Evolutionary conservation across 2,329 filamentous ascomycete genomes (phyloP).

Genomic region (Penicillium concentricum): DNA sequence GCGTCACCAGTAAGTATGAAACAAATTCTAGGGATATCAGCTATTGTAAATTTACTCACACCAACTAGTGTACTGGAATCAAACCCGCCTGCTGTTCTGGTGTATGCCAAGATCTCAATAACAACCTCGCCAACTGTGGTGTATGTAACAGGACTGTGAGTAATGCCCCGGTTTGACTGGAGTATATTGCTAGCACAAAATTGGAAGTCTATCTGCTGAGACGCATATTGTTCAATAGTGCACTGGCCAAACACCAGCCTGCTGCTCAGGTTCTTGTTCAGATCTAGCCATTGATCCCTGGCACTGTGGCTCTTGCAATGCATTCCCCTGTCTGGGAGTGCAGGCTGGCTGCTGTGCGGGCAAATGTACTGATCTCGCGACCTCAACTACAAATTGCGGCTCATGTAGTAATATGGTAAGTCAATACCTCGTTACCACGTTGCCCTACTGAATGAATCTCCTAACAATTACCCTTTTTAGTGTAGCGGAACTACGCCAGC

Average conservation of each 20-base stretch:
- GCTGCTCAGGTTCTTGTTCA: slow-evolving; percentile 12
- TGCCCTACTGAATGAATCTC: background rate
- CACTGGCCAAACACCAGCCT: slow-evolving; percentile 7
- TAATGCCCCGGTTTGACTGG: background rate
- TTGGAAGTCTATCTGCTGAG: background rate
- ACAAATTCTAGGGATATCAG: background rate
- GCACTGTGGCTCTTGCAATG: slow-evolving; percentile 11
- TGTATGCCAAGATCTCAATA: slow-evolving; percentile 13
- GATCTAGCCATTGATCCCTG: slow-evolving; percentile 3
- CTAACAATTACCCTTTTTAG: background rate
- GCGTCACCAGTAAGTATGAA: background rate
- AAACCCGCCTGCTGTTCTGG: slow-evolving; percentile 15
- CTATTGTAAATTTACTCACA: background rate
- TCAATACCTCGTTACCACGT: background rate
- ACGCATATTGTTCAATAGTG: background rate
- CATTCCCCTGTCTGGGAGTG: slow-evolving; percentile 6
- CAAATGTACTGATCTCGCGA: slow-evolving; percentile 9
- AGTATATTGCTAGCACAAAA: background rate
- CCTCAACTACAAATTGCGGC: slow-evolving; percentile 10
- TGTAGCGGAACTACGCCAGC: slow-evolving; percentile 10
- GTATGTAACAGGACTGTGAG: background rate
- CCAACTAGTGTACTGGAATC: slow-evolving; percentile 10
- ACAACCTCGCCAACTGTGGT: slow-evolving; percentile 9
- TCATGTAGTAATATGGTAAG: slow-evolving; percentile 9
- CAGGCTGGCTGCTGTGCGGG: slow-evolving; percentile 13